Evolutionary conservation across 345 rosid genomes (phyloP).

Genomic region (Hibiscus trionum): DNA sequence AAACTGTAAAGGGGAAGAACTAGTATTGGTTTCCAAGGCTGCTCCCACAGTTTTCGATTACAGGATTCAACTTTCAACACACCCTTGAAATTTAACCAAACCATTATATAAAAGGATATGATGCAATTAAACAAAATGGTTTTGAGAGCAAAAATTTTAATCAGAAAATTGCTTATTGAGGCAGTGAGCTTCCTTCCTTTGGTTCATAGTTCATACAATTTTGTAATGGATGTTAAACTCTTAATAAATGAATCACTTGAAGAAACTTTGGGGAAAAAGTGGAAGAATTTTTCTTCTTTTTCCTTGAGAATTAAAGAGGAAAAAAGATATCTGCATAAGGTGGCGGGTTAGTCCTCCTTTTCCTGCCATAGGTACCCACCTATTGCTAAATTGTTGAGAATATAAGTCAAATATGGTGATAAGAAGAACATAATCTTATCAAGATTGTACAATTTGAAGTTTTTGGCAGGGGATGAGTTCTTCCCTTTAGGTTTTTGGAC

Average conservation of each 20-base stretch:
- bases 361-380: no score
- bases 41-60: not conserved
- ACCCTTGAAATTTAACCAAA: not conserved
- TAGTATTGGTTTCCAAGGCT: not conserved
- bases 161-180: not conserved
- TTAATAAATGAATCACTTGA: conserved; percentile 9
- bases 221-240: conserved; percentile 9
- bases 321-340: conserved; percentile 8
- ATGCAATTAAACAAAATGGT: not conserved
- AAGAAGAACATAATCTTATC: conserved; percentile 21
- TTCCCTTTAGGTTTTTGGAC: conserved; percentile 30
- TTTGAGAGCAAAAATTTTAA: not conserved
- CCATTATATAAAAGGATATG: not conserved
- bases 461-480: conserved; percentile 6
- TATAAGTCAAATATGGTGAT: conserved; percentile 12
- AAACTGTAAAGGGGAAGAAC: not conserved
- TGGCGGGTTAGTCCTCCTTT: no score
- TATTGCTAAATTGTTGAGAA: conserved; percentile 11
- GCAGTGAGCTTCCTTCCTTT: not conserved
- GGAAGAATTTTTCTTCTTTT: not conserved
- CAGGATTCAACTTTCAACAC: not conserved
- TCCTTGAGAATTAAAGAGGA: not conserved
- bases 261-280: not conserved
- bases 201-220: conserved; percentile 17
- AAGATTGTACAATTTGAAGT: conserved; percentile 41